Evolutionary conservation across 352 stramenopile species (phyloP), one percentile per base, ranked within the genome.

Genomic region (Saprolegnia parasitica): DNA sequence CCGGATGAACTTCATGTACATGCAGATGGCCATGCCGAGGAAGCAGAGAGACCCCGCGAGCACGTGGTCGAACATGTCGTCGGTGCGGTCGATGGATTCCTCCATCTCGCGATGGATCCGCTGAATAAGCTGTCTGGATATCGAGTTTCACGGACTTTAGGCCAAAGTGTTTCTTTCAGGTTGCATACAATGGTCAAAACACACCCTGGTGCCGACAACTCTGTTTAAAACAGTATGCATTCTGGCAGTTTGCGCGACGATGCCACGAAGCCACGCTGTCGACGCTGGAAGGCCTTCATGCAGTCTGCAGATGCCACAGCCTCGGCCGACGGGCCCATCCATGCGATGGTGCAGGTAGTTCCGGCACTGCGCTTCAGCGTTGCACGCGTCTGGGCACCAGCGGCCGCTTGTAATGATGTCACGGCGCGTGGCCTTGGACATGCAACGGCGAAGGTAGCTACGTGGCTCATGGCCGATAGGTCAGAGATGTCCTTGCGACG

Each of bases 1-100:
- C 57, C 85, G 81, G 66, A 95, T 90, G 64, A 95, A 95, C 66
- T 90, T 90, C 68, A 95, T 81, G 75, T 95, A 95, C 86, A 95
- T 91, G 68, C 88, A 80, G 65, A 95, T 87, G 62, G 86, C 85
- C 55, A 95, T 75, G 73, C 90, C 84, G 56, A 95, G 73, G 72
- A 95, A 95, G 71, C 86, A 95, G 29, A 95, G 77, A 74, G 86
- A 95, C n/a, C 86, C 86, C 32, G 86, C 89, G 40, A 95, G 77
- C 71, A 95, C 86, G 11, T 86, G 86, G 75, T 95, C 86, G 82
- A 95, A 24, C 63, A 70, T 62, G 35, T 62, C 18, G 63, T 70
- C 55, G 45, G n/a, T 61, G 52, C 20, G 52, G 52, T 60, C 52
- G 24, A 60, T 60, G 16, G 52, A 15, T 40, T 60, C 52, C 52